phyloP scores from a whole-genome alignment of 73 alveolate species.

The Stentor coeruleus region DNA sequence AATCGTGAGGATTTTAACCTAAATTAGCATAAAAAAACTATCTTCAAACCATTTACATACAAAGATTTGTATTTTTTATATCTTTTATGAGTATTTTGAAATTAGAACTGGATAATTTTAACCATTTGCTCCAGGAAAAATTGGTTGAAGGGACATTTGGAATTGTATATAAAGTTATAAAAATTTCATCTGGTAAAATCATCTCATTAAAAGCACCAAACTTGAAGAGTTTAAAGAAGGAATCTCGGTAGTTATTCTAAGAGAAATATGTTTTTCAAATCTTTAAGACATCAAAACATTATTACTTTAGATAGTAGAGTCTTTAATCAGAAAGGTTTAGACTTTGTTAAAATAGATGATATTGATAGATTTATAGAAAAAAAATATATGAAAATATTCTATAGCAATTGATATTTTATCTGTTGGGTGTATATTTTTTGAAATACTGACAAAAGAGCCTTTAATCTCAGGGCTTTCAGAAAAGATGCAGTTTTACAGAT shows the following conservation, averaged over 20 bases:
- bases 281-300: constrained; percentile 79
- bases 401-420: constrained; percentile 57
- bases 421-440: constrained; percentile 61
- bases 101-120: constrained; percentile 1
- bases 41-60: too few relatives aligned
- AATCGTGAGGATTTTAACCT: too few relatives aligned
- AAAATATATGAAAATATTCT: too few relatives aligned
- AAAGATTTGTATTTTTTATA: too few relatives aligned
- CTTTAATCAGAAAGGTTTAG: too few relatives aligned
- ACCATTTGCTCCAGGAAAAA: constrained; percentile 74
- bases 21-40: too few relatives aligned
- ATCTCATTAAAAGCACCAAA: constrained; percentile 79
- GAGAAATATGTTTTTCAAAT: constrained; percentile 90
- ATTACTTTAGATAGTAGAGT: too few relatives aligned
- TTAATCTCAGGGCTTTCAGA: constrained; percentile 49
- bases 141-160: constrained; percentile 94
- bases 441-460: constrained; percentile 40
- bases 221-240: constrained; percentile 89
- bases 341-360: too few relatives aligned
- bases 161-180: constrained; percentile 80
- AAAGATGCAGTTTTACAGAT: constrained; percentile 32
- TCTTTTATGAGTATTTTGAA: neutral
- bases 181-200: constrained; percentile 64
- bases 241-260: constrained; percentile 82
- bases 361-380: too few relatives aligned